Evolutionary conservation across 2,329 filamentous ascomycete genomes (phyloP).

Genomic region (Penicillium vulpinum): DNA sequence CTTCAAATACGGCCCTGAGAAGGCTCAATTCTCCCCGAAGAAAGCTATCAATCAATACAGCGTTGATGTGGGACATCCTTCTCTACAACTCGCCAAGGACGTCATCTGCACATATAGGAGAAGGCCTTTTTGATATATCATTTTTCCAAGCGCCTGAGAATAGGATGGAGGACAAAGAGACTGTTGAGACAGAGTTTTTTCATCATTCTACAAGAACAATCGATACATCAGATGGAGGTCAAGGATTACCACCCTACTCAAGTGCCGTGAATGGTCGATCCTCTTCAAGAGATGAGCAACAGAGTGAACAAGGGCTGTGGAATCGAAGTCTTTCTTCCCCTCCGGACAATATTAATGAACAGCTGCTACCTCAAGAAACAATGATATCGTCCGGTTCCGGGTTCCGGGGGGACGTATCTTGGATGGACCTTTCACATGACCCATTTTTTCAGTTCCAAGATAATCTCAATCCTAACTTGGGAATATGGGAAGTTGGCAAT

Average conservation of each 20-base stretch:
- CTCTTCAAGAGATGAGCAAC: conserved; percentile 1
- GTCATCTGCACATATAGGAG: too few species aligned
- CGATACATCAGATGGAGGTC: conserved; percentile 32
- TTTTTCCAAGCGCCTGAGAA: too few species aligned
- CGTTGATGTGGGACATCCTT: too few species aligned
- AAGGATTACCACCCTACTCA: conserved; percentile 32
- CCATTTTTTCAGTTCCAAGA: conserved; percentile 35
- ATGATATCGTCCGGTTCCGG: conserved; percentile 17
- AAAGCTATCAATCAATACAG: too few species aligned
- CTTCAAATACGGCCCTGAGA: too few species aligned
- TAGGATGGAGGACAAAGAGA: too few species aligned
- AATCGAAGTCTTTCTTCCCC: background rate
- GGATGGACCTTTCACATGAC: conserved; percentile 31
- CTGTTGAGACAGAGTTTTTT: too few species aligned
- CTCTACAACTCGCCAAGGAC: too few species aligned
- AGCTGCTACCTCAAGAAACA: conserved; percentile 9
- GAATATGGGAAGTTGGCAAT: conserved; percentile 34
- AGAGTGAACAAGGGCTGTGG: background rate
- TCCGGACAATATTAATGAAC: conserved; percentile 3
- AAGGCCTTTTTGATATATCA: too few species aligned
- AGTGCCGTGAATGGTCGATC: conserved; percentile 14
- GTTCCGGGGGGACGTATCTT: conserved; percentile 26
- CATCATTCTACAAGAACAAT: too few species aligned
- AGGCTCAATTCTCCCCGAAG: too few species aligned
- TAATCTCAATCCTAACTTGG: conserved; percentile 26